Base-by-base conservation (phyloP, 306 rosid genomes). In the Prunus davidiana region DNA sequence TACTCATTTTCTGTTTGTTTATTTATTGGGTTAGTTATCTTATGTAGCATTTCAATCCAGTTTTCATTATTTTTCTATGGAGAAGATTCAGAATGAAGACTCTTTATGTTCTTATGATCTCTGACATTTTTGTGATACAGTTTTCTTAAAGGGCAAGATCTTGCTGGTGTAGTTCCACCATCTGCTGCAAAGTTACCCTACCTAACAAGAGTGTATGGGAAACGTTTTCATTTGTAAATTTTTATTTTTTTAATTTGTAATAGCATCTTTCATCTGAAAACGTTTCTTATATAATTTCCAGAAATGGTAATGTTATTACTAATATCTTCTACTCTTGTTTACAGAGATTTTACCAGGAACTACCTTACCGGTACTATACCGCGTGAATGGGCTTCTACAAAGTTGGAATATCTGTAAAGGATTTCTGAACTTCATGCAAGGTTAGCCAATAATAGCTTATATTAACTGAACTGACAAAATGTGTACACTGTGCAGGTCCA, bases 361-460 rank as follows among this genome's bases (percentile, higher is more conserved):
- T 67, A 22, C 66, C 67, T 76, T 19, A 67, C 34, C 43, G 80
- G 80, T 45, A 67, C 58, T 3, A 76, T 76, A 25, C 80, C 80
- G 14, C 51, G 18, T 19, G 61, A 76, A 76, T 76, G 55, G 68
- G 46, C 45, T 28, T 56, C 54, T 8, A 22, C 76, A 16, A 72
- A 72, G 67, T 38, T 72, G 76, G 66, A 57, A 72, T 14, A 0
- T 4, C 47, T 72, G 76, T 72, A 72, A 72, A 57, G 34, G 66
- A 72, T 18, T 22, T 72, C 52, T 14, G 2, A 22, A 56, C 54
- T 38, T 28, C 69, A 27, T 25, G 11, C 58, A 62, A 25, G 69
- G 34, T n/a, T 74, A 12, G 1, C n/a, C 12, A 18, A 9, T 22
- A 46, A 16, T 28, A 51, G n/a, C 56, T 6, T 60, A 9, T 24